Conservation (phyloP, 2,329 filamentous ascomycete genomes). For the Botrytis cinerea region DNA sequence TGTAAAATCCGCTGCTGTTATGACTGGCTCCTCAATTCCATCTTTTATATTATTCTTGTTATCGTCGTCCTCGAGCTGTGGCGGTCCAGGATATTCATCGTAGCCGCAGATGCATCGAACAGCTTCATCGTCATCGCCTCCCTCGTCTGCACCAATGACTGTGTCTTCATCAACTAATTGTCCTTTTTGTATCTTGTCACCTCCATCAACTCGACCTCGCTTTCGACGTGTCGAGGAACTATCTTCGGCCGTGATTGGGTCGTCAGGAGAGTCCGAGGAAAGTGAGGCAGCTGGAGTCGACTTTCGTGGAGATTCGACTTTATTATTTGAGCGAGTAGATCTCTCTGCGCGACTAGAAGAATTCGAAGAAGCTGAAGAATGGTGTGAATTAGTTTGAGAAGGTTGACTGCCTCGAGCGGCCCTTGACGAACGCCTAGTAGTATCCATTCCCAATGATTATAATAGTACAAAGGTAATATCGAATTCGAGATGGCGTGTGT, state of each 20-base stretch:
- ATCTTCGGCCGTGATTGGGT: conserved; percentile 59
- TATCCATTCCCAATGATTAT: conserved; percentile 48
- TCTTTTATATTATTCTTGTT: conserved; percentile 55
- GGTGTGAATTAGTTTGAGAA: conserved; percentile 66
- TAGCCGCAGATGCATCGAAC: conserved; percentile 94
- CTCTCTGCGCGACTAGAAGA: conserved; percentile 76
- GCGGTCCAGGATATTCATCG: conserved; percentile 89
- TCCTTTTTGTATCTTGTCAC: conserved; percentile 46
- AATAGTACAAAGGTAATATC: conserved; percentile 18
- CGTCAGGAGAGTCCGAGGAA: conserved; percentile 68
- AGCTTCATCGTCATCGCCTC: conserved; percentile 83
- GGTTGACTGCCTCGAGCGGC: conserved; percentile 80
- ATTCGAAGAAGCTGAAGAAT: conserved; percentile 76
- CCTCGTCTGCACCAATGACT: conserved; percentile 66
- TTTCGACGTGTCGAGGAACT: conserved; percentile 74
- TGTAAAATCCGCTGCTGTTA: conserved; percentile 57
- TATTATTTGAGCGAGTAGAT: conserved; percentile 69
- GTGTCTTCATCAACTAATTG: conserved; percentile 48
- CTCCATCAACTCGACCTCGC: conserved; percentile 58
- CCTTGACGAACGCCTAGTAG: conserved; percentile 83
- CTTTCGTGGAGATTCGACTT: conserved; percentile 72
- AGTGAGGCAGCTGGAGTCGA: conserved; percentile 73
- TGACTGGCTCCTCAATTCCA: conserved; percentile 58
- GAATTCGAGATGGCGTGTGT: not conserved
- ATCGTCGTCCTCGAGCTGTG: conserved; percentile 57